phyloP scores from a whole-genome alignment of 108 stramenopile genomes.

The Cyclotella atomus region DNA sequence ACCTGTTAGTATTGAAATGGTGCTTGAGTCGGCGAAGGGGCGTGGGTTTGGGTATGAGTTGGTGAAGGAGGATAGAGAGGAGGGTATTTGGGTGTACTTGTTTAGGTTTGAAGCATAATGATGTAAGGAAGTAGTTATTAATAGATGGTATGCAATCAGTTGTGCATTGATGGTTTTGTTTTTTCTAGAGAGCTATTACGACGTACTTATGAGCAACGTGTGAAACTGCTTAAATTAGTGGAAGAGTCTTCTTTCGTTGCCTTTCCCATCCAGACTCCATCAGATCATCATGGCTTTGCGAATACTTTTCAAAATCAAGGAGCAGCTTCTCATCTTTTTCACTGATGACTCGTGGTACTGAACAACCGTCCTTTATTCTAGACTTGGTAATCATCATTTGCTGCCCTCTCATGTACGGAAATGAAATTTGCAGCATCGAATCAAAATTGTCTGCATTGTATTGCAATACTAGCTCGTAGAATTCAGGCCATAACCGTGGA shows the following conservation, averaged over 20 bases:
- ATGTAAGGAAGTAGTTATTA: background rate
- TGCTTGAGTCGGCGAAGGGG: conserved; percentile 36
- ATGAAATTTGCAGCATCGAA: background rate
- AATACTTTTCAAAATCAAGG: conserved; percentile 14
- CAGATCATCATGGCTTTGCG: conserved; percentile 21
- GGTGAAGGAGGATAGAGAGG: conserved; percentile 31
- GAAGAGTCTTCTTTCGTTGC: conserved; percentile 28
- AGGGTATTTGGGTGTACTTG: conserved; percentile 56
- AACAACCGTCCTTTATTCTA: conserved; percentile 1
- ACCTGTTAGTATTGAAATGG: conserved; percentile 59
- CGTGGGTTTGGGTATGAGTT: conserved; percentile 55
- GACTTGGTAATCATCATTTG: conserved; percentile 27
- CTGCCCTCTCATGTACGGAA: conserved; percentile 8
- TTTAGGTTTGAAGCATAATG: conserved; percentile 33
- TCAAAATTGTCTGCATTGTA: background rate
- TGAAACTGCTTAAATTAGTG: background rate
- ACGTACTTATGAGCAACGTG: no score
- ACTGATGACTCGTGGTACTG: background rate
- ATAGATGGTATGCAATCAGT: background rate
- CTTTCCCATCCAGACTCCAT: conserved; percentile 29
- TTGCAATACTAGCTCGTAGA: conserved; percentile 31
- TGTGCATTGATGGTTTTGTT: background rate
- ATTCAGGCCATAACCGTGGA: conserved; percentile 68
- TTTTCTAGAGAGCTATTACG: no score
- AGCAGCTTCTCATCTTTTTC: conserved; percentile 21